A percentile compares a stretch with the other conserved stretches of the same genome.
Conservation (phyloP, 805 yeast species). For the Saturnispora silvae region DNA sequence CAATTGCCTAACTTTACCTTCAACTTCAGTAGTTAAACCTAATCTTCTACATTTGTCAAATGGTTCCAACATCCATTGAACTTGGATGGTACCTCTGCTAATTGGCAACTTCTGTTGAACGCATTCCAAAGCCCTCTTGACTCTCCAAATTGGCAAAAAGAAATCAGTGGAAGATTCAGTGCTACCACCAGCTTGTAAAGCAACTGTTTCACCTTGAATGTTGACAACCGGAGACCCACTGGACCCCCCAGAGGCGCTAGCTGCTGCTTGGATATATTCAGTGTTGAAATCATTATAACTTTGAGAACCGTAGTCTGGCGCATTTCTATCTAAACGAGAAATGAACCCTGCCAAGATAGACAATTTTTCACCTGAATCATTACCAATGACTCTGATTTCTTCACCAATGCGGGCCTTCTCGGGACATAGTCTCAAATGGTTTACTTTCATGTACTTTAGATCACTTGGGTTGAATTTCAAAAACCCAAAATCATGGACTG, state of each 20-base stretch:
- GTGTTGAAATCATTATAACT: slow-evolving; percentile 91
- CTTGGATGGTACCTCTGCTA: slow-evolving; percentile 86
- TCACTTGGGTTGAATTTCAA: slow-evolving; percentile 62
- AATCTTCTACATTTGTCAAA: slow-evolving; percentile 84
- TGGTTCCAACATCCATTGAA: slow-evolving; percentile 79
- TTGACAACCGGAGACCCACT: slow-evolving; percentile 95
- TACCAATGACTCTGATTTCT: slow-evolving; percentile 90
- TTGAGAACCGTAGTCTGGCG: slow-evolving; percentile 84
- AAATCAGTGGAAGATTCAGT: slow-evolving; percentile 89
- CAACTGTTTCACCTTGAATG: slow-evolving; percentile 77
- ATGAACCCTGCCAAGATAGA: slow-evolving; percentile 83
- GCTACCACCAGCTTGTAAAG: slow-evolving; percentile 90
- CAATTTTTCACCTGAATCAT: slow-evolving; percentile 91
- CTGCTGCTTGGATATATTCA: slow-evolving; percentile 92
- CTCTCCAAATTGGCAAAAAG: slow-evolving; percentile 78
- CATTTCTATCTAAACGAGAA: slow-evolving; percentile 79
- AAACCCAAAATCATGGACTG: slow-evolving; percentile 92
- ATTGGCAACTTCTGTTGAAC: slow-evolving; percentile 48
- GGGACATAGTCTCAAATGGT: slow-evolving; percentile 60
- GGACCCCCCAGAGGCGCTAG: slow-evolving; percentile 92
- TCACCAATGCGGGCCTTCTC: slow-evolving; percentile 84
- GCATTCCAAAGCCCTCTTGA: slow-evolving; percentile 69
- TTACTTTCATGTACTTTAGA: slow-evolving; percentile 64
- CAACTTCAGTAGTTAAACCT: slow-evolving; percentile 70
- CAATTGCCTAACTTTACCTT: slow-evolving; percentile 45